Evolutionary conservation across 2,329 filamentous ascomycete species (phyloP).

Genomic region (Exophiala phaeomuriformis): DNA sequence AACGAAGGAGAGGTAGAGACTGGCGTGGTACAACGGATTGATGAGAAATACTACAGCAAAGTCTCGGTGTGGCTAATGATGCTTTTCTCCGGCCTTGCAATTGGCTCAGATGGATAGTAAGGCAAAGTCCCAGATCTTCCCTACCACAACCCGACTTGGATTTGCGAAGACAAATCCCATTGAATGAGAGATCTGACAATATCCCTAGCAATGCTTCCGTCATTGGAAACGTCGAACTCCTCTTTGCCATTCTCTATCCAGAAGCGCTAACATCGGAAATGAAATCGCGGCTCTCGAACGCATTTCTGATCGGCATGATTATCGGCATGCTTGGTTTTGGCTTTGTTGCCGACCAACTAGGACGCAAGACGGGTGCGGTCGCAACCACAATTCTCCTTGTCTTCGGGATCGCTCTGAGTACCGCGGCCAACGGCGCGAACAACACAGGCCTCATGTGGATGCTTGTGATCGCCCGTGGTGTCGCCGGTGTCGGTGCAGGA

Average conservation of each 20-base stretch:
- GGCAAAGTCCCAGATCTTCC: constrained; percentile 4
- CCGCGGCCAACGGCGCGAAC: constrained; percentile 23
- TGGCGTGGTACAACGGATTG: not conserved
- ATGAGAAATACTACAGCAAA: constrained; percentile 9
- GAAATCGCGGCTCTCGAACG: constrained; percentile 48
- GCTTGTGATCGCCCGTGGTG: constrained; percentile 42
- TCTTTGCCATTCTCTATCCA: constrained; percentile 33
- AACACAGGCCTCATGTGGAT: constrained; percentile 44
- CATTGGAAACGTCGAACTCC: constrained; percentile 34
- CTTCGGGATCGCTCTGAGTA: constrained; percentile 40
- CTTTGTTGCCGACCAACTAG: constrained; percentile 44
- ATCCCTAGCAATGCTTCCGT: constrained; percentile 11
- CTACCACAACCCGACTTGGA: too few relatives aligned
- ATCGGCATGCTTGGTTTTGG: constrained; percentile 51
- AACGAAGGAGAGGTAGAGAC: not conserved
- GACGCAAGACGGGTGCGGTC: constrained; percentile 46
- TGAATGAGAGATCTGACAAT: too few relatives aligned
- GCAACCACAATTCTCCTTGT: constrained; percentile 43
- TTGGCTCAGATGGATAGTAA: constrained; percentile 37
- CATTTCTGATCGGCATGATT: constrained; percentile 50
- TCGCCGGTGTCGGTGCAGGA: constrained; percentile 43
- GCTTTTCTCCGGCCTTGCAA: constrained; percentile 33
- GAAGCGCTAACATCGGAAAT: constrained; percentile 34
- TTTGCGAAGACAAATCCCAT: too few relatives aligned
- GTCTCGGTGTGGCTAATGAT: constrained; percentile 32